Base-by-base conservation (phyloP, 345 rosid species). In the Gossypium mustelinum region DNA sequence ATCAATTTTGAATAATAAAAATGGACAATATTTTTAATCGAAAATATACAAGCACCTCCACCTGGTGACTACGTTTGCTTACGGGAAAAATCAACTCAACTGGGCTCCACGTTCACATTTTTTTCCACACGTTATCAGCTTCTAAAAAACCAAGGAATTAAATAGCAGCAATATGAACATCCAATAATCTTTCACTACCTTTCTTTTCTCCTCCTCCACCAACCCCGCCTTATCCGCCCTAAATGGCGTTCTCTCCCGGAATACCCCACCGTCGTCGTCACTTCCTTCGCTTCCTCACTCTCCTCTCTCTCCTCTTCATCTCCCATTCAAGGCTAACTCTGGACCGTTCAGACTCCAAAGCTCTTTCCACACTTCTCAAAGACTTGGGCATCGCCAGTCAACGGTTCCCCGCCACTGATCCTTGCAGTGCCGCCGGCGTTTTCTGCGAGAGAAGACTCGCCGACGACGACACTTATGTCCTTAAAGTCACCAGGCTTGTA, bases 391-490 rank as follows among this genome's bases (percentile, higher is more conserved):
- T 86, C 87, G 56, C 56, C 62, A 52, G 84, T 77, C 89, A 85
- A 85, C 87, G 74, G 44, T 76, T 60, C 59, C 44, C 60, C 58
- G 78, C 84, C 54, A 56, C 77, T 70, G 54, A 82, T 24, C 92
- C 89, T 0, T 94, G 98, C 72, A 83, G 79, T 81, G 57, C 43
- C 48, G 76, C 87, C 7, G 96, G 90, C 10, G 89, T 94, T 18
- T 83, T 84, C 79, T 94, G 98, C 76, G 96, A 94, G 88, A 80
- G 93, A 71, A 75, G 93, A 24, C 81, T 83, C 79, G 78, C 91
- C 0, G 34, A 66, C 52, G 69, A 79, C 78, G 67, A 78, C 17
- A 84, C 88, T 24, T 86, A 88, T 65, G 85, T 85, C 55, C 90
- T 89, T 17, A 89, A 83, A 68, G 74, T 92, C 82, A 92, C 97